phyloP scores from a whole-genome alignment of 1,139 yeast species.

The Williopsis jadinii region DNA sequence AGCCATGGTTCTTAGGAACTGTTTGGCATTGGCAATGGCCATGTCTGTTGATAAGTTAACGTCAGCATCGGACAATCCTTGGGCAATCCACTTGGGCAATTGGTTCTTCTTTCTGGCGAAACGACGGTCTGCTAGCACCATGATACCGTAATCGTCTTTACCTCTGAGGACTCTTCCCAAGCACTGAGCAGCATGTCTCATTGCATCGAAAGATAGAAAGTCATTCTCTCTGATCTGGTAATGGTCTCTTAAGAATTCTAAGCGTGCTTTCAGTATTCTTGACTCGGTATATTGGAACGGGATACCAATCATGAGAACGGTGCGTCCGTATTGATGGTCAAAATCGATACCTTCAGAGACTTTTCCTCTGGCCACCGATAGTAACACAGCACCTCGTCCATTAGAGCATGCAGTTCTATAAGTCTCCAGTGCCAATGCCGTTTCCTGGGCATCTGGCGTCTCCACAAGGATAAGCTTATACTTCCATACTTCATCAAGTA shows the following conservation, averaged over 20 bases:
- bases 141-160: constrained; percentile 95
- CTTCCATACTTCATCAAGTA: constrained; percentile 96
- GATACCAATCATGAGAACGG: constrained; percentile 97
- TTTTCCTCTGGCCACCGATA: constrained; percentile 98
- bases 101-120: constrained; percentile 81
- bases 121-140: constrained; percentile 95
- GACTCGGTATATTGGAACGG: constrained; percentile 99
- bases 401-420: constrained; percentile 94
- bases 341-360: constrained; percentile 99
- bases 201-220: constrained; percentile 93
- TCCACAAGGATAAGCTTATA: constrained; percentile 93
- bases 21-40: constrained; percentile 94
- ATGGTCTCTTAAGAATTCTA: constrained; percentile 89
- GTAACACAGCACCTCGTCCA: constrained; percentile 93
- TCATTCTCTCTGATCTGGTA: constrained; percentile 91
- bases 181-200: constrained; percentile 99
- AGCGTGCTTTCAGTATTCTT: constrained; percentile 86
- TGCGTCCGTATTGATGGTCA: constrained; percentile 96
- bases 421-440: constrained; percentile 90
- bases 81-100: constrained; percentile 95
- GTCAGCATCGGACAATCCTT: constrained; percentile 87
- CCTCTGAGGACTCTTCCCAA: constrained; percentile 95
- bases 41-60: constrained; percentile 90
- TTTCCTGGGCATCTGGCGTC: constrained; percentile 98
- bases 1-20: constrained; percentile 86